Evolutionary conservation across 73 alveolate genomes (phyloP), one percentile per base, ranked within the genome.

Genomic region (Paramecium octaurelia): DNA sequence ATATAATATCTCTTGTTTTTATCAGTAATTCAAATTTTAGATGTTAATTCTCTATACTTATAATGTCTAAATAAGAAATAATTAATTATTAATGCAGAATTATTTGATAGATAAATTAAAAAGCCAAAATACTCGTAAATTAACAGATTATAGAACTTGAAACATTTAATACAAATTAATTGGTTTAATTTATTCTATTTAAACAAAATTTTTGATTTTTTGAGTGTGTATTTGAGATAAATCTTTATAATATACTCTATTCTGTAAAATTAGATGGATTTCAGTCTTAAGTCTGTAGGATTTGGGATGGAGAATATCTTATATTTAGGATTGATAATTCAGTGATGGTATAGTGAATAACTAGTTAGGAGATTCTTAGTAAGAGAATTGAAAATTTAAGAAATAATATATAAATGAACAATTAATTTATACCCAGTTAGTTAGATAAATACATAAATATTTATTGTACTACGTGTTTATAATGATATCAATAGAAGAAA

Each of bases 401-500:
- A 48, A 3, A 48, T 12, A 12, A 48, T 48, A 16, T 16, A n/a
- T 48, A 48, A 48, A 14, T 48, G 27, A 3, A 11, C 23, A 48
- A 48, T 14, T 48, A 16, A 16, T 48, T 54, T 54, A 18, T 54
- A 18, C 12, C 59, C 18, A 54, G 14, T 54, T 54, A 34, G 4
- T 18, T 54, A 18, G 31, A 54, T 54, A 54, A 54, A 16, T 54
- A 54, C 69, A 18, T 54, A 18, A 54, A 54, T 54, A 54, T 18
- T n/a, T 54, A 54, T 54, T 54, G 69, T 54, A 54, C 69, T 54
- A n/a, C 21, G 35, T 54, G 36, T 54, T 54, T 54, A 54, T 54
- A 18, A 54, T 54, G 29, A 54, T 54, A 69, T 98, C 97, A 98
- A 95, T 97, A 98, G 98, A 98, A 98, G 97, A 96, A 98, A 83